Conservation (phyloP, 805 yeast species). For the Metschnikowia henanensis region DNA sequence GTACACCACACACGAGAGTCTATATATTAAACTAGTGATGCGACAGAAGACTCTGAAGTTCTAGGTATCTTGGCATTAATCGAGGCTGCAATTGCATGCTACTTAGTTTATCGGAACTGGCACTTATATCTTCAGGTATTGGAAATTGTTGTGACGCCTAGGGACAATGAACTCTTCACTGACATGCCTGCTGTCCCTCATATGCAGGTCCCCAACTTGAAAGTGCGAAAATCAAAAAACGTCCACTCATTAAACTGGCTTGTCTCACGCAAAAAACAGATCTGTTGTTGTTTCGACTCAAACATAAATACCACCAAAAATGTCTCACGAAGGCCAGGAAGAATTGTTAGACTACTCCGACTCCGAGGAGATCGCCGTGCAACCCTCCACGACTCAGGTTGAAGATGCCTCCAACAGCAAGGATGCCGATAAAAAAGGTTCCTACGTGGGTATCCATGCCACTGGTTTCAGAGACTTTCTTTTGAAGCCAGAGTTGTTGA, state of each 20-base stretch:
- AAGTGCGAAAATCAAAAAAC: constrained; percentile 8
- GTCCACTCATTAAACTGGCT: neutral
- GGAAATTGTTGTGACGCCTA: too few relatives aligned
- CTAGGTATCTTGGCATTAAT: too few relatives aligned
- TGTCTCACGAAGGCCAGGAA: constrained; percentile 99
- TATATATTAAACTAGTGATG: neutral
- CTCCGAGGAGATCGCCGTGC: constrained; percentile 89
- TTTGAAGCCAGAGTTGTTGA: constrained; percentile 92
- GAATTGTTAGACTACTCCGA: constrained; percentile 99
- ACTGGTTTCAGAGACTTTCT: constrained; percentile 98
- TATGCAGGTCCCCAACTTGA: neutral
- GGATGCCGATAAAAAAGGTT: constrained; percentile 86
- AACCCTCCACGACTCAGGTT: constrained; percentile 48
- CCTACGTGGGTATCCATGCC: constrained; percentile 97
- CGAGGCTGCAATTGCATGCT: too few relatives aligned
- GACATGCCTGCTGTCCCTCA: too few relatives aligned
- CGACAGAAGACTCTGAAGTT: neutral
- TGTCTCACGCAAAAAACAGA: neutral
- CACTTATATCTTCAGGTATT: too few relatives aligned
- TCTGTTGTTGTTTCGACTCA: neutral
- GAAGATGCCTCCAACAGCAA: constrained; percentile 51
- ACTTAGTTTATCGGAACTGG: too few relatives aligned
- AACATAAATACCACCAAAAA: constrained; percentile 20
- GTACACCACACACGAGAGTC: neutral
- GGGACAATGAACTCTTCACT: too few relatives aligned